Evolutionary conservation across 1,139 yeast genomes (phyloP).

Genomic region (Lodderomyces orthopsilosis): DNA sequence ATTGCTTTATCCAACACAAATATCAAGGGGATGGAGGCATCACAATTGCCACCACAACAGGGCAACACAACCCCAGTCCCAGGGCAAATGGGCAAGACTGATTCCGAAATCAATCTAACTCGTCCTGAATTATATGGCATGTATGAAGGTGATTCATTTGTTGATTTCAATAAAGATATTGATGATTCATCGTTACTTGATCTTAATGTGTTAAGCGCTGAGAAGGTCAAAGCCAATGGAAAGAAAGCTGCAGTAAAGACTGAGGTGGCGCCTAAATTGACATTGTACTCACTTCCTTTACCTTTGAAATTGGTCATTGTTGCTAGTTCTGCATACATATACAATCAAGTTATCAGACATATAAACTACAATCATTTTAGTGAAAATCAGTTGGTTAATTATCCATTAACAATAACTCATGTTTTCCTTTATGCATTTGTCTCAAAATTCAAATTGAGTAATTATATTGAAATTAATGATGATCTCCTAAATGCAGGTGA

Average conservation of each 20-base stretch:
- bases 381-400: slow-evolving; percentile 29
- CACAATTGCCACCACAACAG: slow-evolving; percentile 14
- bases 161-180: slow-evolving; percentile 31
- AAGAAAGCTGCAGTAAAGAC: slow-evolving; percentile 2
- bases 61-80: slow-evolving; percentile 16
- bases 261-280: neutral
- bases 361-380: slow-evolving; percentile 49
- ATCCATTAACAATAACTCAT: slow-evolving; percentile 35
- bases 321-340: slow-evolving; percentile 44
- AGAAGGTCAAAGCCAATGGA: neutral
- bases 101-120: slow-evolving; percentile 46
- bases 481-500: slow-evolving; percentile 18
- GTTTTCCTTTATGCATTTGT: slow-evolving; percentile 31
- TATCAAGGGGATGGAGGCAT: slow-evolving; percentile 10
- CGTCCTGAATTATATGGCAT: slow-evolving; percentile 50
- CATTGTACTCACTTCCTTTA: slow-evolving; percentile 13
- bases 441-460: slow-evolving; percentile 22
- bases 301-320: slow-evolving; percentile 30
- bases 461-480: slow-evolving; percentile 9
- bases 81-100: slow-evolving; percentile 35
- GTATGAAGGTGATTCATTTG: slow-evolving; percentile 39
- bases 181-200: slow-evolving; percentile 12
- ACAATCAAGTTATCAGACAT: slow-evolving; percentile 50
- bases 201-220: slow-evolving; percentile 3
- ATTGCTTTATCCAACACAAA: slow-evolving; percentile 21